Conservation (phyloP, 176 grass and related monocot genomes). For the Zea mays region Zm-B73-REFERENCE-NAM-5.0 NC_050104.1:153719001-153719500, state of each 20-base stretch:
- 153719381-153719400: neutral
- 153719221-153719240: neutral
- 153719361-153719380: conserved; percentile 84
- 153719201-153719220: neutral
- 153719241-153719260: neutral
- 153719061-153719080: conserved; percentile 6
- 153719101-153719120: conserved; percentile 59
- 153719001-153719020: conserved; percentile 90
- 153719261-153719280: neutral
- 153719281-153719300: conserved; percentile 41
- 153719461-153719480: no score
- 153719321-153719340: conserved; percentile 77
- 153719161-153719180: conserved; percentile 91
- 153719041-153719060: conserved; percentile 22
- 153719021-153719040: conserved; percentile 55
- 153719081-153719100: conserved; percentile 23
- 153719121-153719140: conserved; percentile 84
- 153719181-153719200: conserved; percentile 79
- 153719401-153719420: neutral
- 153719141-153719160: conserved; percentile 83
- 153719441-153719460: no score
- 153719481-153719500: no score
- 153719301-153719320: conserved; percentile 85
- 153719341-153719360: conserved; percentile 78
- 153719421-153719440: neutral